Evolutionary conservation across 1,284 basidiomycete genomes (phyloP), one percentile per base, ranked within the genome.

Genomic region (Sporisorium scitamineum): DNA sequence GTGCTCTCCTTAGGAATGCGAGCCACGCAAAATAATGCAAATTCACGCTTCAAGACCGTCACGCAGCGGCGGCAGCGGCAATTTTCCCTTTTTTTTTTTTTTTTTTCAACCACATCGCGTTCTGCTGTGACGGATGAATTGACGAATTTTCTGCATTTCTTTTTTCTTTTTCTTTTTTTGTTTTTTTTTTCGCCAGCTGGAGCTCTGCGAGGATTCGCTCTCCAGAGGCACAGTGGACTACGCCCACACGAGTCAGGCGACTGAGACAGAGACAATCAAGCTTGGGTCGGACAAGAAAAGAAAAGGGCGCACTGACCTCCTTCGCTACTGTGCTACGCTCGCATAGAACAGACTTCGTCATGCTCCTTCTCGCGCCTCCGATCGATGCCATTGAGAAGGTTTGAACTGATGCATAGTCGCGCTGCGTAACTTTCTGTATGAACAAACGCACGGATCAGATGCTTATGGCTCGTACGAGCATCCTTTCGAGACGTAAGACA

Each of bases 401-500:
- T n/a, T n/a, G n/a, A n/a, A n/a, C n/a, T n/a, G n/a, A n/a, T n/a
- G n/a, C n/a, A n/a, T n/a, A n/a, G n/a, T n/a, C n/a, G n/a, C n/a
- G n/a, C n/a, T n/a, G n/a, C n/a, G n/a, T n/a, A n/a, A n/a, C n/a
- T n/a, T n/a, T n/a, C n/a, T n/a, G n/a, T n/a, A n/a, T 14, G 39
- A 22, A 9, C 16, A 32, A 56, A 44, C 42, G 57, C 48, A 51
- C 57, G 57, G 48, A 29, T 51, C 48, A 50, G n/a, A 26, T n/a
- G n/a, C n/a, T n/a, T n/a, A n/a, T n/a, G n/a, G n/a, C n/a, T n/a
- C 56, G 56, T 32, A 50, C 56, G 47, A 58, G 47, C 47, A 58
- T 29, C 47, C 14, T 48, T 18, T 29, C 27, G n/a, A 48, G 47
- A n/a, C 41, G 41, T 20, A 42, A 20, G 41, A 22, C 41, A 20